These are phyloP conservation scores for Globisporangium heterothallicum DNA, from an alignment of 352 stramenopile genomes.

Conservation along the genomic window DNA sequence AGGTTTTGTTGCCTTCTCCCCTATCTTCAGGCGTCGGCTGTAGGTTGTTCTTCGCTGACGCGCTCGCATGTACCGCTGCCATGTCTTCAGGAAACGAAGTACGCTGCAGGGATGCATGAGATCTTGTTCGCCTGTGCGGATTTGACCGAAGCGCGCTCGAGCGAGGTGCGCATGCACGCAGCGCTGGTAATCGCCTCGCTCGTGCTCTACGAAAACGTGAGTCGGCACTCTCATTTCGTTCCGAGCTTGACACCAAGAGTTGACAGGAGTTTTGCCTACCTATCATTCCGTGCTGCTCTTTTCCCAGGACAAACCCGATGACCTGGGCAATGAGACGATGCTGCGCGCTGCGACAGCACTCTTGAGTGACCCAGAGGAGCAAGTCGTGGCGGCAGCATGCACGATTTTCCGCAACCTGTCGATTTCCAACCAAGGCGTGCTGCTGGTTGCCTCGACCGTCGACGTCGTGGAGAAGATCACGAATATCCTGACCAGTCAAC, in stretches of 20 bases:
- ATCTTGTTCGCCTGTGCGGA: constrained; percentile 51
- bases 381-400: constrained; percentile 37
- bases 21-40: too few species aligned
- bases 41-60: too few species aligned
- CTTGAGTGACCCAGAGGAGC: constrained; percentile 36
- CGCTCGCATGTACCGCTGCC: background rate
- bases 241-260: too few species aligned
- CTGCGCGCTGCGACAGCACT: constrained; percentile 36
- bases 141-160: constrained; percentile 31
- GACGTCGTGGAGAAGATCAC: constrained; percentile 38
- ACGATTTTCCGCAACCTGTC: constrained; percentile 54
- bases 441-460: constrained; percentile 31
- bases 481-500: constrained; percentile 35
- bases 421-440: constrained; percentile 47
- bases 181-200: constrained; percentile 47
- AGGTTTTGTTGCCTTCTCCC: constrained; percentile 5
- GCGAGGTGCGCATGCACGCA: constrained; percentile 37
- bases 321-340: constrained; percentile 46
- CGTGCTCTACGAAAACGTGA: constrained; percentile 48
- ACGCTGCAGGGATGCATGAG: constrained; percentile 37
- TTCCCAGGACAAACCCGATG: constrained; percentile 26
- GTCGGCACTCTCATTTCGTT: background rate
- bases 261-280: background rate
- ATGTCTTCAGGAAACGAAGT: constrained; percentile 41
- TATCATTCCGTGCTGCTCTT: background rate